phyloP scores from a whole-genome alignment of 2,329 filamentous ascomycete species.

The Pseudogymnoascus sp. region DNA sequence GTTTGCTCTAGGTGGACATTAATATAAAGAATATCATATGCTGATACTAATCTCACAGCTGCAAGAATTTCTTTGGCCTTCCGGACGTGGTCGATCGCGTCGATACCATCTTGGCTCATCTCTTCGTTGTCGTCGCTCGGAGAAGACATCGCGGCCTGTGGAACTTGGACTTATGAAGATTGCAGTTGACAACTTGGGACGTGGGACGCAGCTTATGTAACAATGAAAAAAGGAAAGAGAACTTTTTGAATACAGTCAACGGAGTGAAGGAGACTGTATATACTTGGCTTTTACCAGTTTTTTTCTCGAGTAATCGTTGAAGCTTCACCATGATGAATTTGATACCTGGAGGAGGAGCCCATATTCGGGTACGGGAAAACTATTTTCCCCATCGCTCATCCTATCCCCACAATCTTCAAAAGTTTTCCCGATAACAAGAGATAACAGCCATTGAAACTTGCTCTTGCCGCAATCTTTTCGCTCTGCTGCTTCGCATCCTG shows the following conservation, averaged over 20 bases:
- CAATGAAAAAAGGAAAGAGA: not conserved
- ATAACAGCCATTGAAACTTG: not conserved
- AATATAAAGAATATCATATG: not conserved
- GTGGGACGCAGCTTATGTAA: not conserved
- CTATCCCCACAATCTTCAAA: conserved; percentile 2
- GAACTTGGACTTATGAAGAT: not conserved
- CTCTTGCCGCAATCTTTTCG: not conserved
- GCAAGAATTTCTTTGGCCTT: conserved; percentile 15
- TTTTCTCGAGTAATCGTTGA: not conserved
- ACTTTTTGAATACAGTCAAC: not conserved
- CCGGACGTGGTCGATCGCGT: conserved; percentile 13
- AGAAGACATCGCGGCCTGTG: not conserved
- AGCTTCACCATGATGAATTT: not conserved
- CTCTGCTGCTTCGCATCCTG: not conserved
- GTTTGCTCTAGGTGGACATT: conserved; percentile 17
- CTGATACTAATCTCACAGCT: conserved; percentile 12
- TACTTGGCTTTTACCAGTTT: not conserved
- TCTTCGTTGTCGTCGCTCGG: not conserved
- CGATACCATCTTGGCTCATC: not conserved
- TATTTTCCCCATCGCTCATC: not conserved
- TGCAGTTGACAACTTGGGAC: not conserved
- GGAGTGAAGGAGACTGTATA: not conserved
- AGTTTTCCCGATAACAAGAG: conserved; percentile 8
- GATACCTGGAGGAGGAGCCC: not conserved
- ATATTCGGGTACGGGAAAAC: not conserved